Evolutionary conservation across 1,284 basidiomycete species (phyloP), one percentile per base, ranked within the genome.

Genomic region (Cyathus pygmaeus): DNA sequence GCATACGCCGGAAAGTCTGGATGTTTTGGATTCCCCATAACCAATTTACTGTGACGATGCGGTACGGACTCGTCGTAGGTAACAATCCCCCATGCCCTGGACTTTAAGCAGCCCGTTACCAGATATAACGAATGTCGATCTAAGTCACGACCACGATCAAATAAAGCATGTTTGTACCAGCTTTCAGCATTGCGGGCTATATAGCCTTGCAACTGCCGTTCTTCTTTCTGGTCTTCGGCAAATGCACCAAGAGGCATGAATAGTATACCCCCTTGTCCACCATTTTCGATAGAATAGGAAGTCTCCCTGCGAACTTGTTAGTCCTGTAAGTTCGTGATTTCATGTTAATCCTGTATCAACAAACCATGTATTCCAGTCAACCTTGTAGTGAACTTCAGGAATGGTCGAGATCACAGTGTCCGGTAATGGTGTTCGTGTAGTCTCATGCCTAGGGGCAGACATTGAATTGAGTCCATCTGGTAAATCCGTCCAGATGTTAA

Each of bases 401-500:
- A 13, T 46, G 2, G 29, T 24, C n/a, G 26, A 56, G 46, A 29
- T 31, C 30, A 29, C 42, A 9, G 33, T 36, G 21, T 21, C 55
- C 44, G 2, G 30, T n/a, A 17, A 15, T 31, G n/a, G 46, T 29
- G 13, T 4, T 31, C 15, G n/a, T 30, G 53, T 4, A n/a, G 17
- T 26, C 11, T 41, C 13, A 19, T 9, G n/a, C 4, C 36, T 17
- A 13, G 53, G 41, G 2, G 33, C 4, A 23, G 23, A 39, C 10
- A 24, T 15, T 10, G 33, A 21, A 41, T 56, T 56, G 44, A 71
- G 71, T 15, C 50, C 61, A 4, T 64, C 61, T 7, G 71, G 71
- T n/a, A 71, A 59, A 17, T 59, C 31, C 15, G 51, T 50, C 11
- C 69, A 72, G 11, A 80, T 65, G 57, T 78, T 80, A 67, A 80